These are phyloP conservation scores for Centrapalus pauciflorus DNA, from an alignment of 129 eudicot species.

Conservation along the genomic window DNA sequence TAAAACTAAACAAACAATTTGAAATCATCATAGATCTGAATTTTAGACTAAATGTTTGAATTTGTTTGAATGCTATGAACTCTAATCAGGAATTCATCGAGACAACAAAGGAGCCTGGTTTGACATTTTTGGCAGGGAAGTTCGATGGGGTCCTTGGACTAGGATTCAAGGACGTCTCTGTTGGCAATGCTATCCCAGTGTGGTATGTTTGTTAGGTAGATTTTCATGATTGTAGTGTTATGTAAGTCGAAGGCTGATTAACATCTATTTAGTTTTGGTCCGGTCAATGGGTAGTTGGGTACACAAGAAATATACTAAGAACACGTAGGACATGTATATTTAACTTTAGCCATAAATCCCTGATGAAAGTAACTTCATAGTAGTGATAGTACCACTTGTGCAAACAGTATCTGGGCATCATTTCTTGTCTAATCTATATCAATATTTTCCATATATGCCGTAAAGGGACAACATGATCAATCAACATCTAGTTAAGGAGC, in stretches of 20 bases:
- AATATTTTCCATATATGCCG: background rate
- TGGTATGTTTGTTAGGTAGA: slow-evolving; percentile 16
- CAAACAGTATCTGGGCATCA: background rate
- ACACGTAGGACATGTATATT: background rate
- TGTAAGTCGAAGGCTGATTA: no score
- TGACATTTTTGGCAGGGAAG: slow-evolving; percentile 19
- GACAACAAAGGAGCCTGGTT: slow-evolving; percentile 25
- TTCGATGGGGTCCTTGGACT: slow-evolving; percentile 44
- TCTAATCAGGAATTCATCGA: slow-evolving; percentile 29
- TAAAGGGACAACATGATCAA: slow-evolving; percentile 34
- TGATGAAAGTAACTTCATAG: background rate
- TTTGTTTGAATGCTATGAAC: background rate
- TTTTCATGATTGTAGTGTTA: background rate
- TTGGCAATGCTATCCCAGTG: slow-evolving; percentile 19
- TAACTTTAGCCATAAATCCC: background rate
- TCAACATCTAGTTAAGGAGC: slow-evolving; percentile 30
- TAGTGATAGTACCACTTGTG: background rate
- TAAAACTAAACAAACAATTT: no score
- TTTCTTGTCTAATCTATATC: background rate
- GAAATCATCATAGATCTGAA: no score
- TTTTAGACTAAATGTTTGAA: no score
- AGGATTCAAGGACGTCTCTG: slow-evolving; percentile 26
- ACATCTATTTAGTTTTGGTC: background rate
- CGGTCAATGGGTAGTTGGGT: background rate
- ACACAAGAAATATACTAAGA: background rate